phyloP scores from a whole-genome alignment of 2,329 filamentous ascomycete species.

The Penicillium sclerotigenum region DNA sequence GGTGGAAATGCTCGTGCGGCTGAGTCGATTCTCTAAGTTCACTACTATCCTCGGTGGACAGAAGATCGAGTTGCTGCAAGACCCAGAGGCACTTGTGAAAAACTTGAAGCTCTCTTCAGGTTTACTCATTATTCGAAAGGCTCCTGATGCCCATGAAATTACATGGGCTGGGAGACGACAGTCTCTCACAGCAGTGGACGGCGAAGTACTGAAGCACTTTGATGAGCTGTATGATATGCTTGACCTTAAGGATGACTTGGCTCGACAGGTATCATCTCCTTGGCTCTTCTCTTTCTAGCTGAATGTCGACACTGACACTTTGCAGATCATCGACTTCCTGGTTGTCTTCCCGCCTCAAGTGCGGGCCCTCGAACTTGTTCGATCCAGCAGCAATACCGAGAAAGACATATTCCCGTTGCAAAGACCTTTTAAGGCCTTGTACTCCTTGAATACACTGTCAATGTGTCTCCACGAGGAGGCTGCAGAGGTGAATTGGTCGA shows the following conservation, averaged over 20 bases:
- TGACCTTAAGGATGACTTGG: conserved; percentile 66
- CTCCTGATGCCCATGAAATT: conserved; percentile 48
- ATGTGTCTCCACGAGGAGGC: conserved; percentile 57
- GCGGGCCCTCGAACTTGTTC: conserved; percentile 59
- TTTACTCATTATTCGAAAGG: conserved; percentile 61
- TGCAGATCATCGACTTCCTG: conserved; percentile 68
- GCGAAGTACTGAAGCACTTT: conserved; percentile 77
- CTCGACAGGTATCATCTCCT: conserved; percentile 57
- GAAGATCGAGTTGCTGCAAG: conserved; percentile 60
- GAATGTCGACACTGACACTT: conserved; percentile 8
- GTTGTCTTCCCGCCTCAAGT: conserved; percentile 66
- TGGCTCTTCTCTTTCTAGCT: background rate
- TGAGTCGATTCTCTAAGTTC: conserved; percentile 73
- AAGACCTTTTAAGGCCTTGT: conserved; percentile 70
- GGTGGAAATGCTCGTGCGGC: conserved; percentile 62
- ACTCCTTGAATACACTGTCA: conserved; percentile 65
- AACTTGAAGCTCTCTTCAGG: conserved; percentile 66
- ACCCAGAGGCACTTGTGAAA: conserved; percentile 60
- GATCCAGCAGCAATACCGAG: conserved; percentile 52
- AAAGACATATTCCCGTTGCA: conserved; percentile 64
- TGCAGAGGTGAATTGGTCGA: conserved; percentile 17
- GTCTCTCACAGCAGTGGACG: conserved; percentile 63
- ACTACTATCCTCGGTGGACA: conserved; percentile 68
- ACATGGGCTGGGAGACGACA: conserved; percentile 40
- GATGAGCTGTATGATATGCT: conserved; percentile 79